A percentile compares a stretch with the other conserved stretches of the same genome.
Evolutionary conservation across 805 yeast genomes (phyloP).

Genomic region (Ogataea kodamae): DNA sequence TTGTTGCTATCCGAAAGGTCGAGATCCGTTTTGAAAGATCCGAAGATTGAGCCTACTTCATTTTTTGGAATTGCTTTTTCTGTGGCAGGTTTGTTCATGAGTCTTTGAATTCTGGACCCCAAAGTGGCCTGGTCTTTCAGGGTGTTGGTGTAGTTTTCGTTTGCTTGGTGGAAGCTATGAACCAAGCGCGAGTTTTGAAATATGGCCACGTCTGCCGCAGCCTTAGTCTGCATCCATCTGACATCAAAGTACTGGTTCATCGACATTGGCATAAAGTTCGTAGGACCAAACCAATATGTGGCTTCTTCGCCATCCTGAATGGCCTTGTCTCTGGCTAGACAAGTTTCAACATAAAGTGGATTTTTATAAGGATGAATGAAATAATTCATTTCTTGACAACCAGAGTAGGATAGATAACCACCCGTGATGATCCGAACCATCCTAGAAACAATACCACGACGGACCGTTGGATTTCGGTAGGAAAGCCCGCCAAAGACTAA

Average conservation of each 20-base stretch:
- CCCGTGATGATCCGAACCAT: constrained; percentile 6
- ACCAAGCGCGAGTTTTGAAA: constrained; percentile 16
- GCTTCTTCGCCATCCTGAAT: constrained; percentile 38
- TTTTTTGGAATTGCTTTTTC: constrained; percentile 15
- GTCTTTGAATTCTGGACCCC: constrained; percentile 9
- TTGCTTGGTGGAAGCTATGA: constrained; percentile 1
- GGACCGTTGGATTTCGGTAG: background rate
- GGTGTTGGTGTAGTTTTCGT: constrained; percentile 3
- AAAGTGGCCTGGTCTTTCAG: constrained; percentile 8
- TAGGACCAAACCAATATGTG: constrained; percentile 50
- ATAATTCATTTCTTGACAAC: constrained; percentile 17
- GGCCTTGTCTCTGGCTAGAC: constrained; percentile 26
- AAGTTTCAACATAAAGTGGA: constrained; percentile 29
- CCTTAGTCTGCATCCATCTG: constrained; percentile 17
- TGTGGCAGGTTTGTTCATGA: constrained; percentile 9
- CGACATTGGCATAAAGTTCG: constrained; percentile 44
- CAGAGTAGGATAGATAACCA: constrained; percentile 20
- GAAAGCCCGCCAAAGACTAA: constrained; percentile 10
- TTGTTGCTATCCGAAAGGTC: constrained; percentile 10
- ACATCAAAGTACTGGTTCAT: constrained; percentile 28
- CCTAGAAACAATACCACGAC: constrained; percentile 1
- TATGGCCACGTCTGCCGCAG: constrained; percentile 19
- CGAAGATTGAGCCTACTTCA: constrained; percentile 14
- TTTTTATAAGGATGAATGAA: constrained; percentile 17
- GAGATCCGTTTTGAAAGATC: constrained; percentile 9